These are phyloP conservation scores for Chrysanthemum makinoi DNA, from an alignment of 129 eudicot species.

Conservation along the genomic window DNA sequence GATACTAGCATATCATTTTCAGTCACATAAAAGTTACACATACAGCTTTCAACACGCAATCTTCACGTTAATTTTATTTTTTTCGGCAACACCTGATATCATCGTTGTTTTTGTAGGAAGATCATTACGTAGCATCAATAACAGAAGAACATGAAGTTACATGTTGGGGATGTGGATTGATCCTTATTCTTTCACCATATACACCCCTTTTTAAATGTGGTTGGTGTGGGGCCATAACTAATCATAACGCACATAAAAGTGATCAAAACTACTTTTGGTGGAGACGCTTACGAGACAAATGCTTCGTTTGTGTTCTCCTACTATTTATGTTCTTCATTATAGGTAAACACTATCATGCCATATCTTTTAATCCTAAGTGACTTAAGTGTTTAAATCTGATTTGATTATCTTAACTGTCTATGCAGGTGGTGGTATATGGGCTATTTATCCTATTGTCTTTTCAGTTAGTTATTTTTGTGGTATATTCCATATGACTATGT, in stretches of 20 bases:
- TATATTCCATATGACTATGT: constrained; percentile 37
- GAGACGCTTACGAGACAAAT: constrained; percentile 80
- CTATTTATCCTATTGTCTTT: constrained; percentile 68
- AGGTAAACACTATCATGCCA: constrained; percentile 38
- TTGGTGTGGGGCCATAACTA: constrained; percentile 94
- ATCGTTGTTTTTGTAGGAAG: constrained; percentile 47
- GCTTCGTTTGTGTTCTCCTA: constrained; percentile 57
- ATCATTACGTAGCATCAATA: constrained; percentile 46
- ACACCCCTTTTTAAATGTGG: constrained; percentile 79
- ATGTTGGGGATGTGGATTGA: constrained; percentile 97
- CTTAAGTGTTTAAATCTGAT: background rate
- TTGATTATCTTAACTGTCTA: background rate
- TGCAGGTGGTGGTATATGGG: constrained; percentile 93
- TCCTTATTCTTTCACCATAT: constrained; percentile 62
- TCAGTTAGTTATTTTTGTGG: constrained; percentile 61
- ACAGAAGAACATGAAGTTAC: constrained; percentile 60
- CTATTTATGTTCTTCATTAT: constrained; percentile 69
- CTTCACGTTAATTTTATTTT: background rate
- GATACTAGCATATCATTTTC: constrained; percentile 10
- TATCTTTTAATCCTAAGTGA: background rate
- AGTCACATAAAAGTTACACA: background rate
- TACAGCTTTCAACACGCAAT: background rate
- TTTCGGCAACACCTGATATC: background rate
- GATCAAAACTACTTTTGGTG: constrained; percentile 53
- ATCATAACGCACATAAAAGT: constrained; percentile 47